A percentile compares a stretch with the other conserved stretches of the same genome.
Evolutionary conservation across 2,329 filamentous ascomycete species (phyloP).

Genomic region (Cladosporium sp.): DNA sequence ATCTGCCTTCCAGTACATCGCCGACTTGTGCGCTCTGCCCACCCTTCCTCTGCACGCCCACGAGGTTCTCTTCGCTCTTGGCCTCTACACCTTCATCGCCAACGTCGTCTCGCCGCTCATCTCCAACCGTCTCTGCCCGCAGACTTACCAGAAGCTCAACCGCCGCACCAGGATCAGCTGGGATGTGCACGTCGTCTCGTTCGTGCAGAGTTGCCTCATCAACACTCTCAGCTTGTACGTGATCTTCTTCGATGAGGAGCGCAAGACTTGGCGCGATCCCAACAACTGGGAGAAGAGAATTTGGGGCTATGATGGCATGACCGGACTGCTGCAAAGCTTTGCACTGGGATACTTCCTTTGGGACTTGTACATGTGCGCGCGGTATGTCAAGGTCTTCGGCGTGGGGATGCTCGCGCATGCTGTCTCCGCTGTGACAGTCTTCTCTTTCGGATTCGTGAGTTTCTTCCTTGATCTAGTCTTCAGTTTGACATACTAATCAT

Average conservation of each 20-base stretch:
- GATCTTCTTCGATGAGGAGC: conserved; percentile 62
- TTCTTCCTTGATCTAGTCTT: conserved; percentile 1
- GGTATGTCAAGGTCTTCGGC: conserved; percentile 66
- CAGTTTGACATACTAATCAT: background rate
- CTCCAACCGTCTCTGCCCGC: conserved; percentile 56
- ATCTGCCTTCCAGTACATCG: conserved; percentile 55
- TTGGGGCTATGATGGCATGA: conserved; percentile 69
- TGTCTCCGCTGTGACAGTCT: conserved; percentile 65
- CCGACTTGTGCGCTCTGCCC: conserved; percentile 55
- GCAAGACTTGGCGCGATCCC: conserved; percentile 36
- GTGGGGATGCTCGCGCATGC: conserved; percentile 73
- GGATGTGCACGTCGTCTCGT: conserved; percentile 81
- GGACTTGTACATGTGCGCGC: conserved; percentile 66
- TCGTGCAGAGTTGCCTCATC: conserved; percentile 69
- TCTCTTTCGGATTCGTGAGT: conserved; percentile 72
- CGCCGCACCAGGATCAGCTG: conserved; percentile 66
- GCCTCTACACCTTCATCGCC: conserved; percentile 64
- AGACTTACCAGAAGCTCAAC: conserved; percentile 57
- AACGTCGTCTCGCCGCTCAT: conserved; percentile 60
- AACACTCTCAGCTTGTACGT: conserved; percentile 68
- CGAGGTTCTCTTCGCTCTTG: conserved; percentile 61
- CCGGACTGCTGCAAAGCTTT: conserved; percentile 68
- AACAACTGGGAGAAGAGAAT: conserved; percentile 61
- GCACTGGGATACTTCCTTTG: conserved; percentile 79
- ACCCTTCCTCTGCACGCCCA: conserved; percentile 71